Evolutionary conservation across 2,329 filamentous ascomycete species (phyloP).

Genomic region (Amylocarpus encephaloides): DNA sequence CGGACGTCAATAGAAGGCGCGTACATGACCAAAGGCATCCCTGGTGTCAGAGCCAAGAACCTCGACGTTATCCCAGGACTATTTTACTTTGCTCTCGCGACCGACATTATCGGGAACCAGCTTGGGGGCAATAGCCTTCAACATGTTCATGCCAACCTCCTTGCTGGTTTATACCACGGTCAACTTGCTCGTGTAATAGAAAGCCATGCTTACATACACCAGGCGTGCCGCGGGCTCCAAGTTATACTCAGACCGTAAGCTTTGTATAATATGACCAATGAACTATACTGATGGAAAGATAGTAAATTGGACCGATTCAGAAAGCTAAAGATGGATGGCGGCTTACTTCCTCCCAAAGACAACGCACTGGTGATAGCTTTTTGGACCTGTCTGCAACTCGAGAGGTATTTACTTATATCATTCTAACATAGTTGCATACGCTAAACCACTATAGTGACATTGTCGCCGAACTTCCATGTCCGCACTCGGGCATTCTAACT

Average conservation of each 20-base stretch:
- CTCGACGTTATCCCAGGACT: slow-evolving; percentile 83
- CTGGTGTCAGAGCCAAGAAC: slow-evolving; percentile 44
- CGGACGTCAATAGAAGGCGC: slow-evolving; percentile 45
- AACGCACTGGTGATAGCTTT: slow-evolving; percentile 72
- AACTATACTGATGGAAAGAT: slow-evolving; percentile 2
- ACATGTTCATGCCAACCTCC: slow-evolving; percentile 76
- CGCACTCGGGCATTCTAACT: slow-evolving; percentile 54
- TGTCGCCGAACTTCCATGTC: slow-evolving; percentile 70
- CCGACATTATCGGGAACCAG: slow-evolving; percentile 78
- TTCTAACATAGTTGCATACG: not conserved
- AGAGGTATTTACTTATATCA: slow-evolving; percentile 54
- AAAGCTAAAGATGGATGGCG: slow-evolving; percentile 31
- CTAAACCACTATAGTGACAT: slow-evolving; percentile 59
- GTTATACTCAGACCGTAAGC: slow-evolving; percentile 64
- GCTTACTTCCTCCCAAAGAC: slow-evolving; percentile 33
- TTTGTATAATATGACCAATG: not conserved
- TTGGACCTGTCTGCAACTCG: slow-evolving; percentile 90
- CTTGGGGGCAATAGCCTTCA: slow-evolving; percentile 74
- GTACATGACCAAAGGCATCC: slow-evolving; percentile 19
- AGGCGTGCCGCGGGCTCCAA: slow-evolving; percentile 53
- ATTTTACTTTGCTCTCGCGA: slow-evolving; percentile 81
- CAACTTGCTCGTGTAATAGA: slow-evolving; percentile 83
- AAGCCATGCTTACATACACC: slow-evolving; percentile 61
- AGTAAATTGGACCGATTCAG: slow-evolving; percentile 34
- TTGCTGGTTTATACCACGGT: slow-evolving; percentile 83